phyloP scores from a whole-genome alignment of 768 basidiomycete species.

The Sporobolomyces pararoseus region DNA sequence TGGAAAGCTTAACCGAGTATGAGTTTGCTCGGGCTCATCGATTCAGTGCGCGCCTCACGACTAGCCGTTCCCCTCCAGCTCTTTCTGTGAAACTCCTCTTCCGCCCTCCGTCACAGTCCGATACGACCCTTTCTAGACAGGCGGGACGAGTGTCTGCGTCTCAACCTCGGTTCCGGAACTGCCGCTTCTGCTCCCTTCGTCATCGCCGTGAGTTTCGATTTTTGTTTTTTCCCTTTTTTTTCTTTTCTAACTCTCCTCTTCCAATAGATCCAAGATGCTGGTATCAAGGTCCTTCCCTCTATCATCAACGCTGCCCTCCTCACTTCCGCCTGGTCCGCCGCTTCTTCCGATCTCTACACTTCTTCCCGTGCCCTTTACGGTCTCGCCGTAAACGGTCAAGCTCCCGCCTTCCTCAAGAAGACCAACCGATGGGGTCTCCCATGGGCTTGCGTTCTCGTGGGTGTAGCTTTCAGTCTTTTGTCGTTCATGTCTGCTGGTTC shows the following conservation, averaged over 20 bases:
- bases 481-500: slow-evolving; percentile 43
- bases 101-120: no score
- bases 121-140: no score
- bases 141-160: no score
- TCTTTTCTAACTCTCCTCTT: slow-evolving; percentile 36
- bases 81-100: no score
- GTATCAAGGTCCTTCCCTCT: slow-evolving; percentile 51
- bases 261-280: slow-evolving; percentile 47
- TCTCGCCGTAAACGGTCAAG: slow-evolving; percentile 49
- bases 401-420: slow-evolving; percentile 49
- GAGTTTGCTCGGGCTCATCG: no score
- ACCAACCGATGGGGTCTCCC: slow-evolving; percentile 50
- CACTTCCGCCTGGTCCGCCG: slow-evolving; percentile 51
- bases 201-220: slow-evolving; percentile 12
- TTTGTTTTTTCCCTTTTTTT: slow-evolving; percentile 39
- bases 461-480: slow-evolving; percentile 46
- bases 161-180: slow-evolving; percentile 33
- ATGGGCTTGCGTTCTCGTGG: slow-evolving; percentile 47
- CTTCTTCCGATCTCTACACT: slow-evolving; percentile 50
- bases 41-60: no score
- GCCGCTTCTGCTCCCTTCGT: slow-evolving; percentile 38
- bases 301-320: slow-evolving; percentile 52
- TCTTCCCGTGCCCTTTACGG: slow-evolving; percentile 47
- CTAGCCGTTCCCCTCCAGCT: no score
- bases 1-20: no score